Evolutionary conservation across 2,329 filamentous ascomycete species (phyloP).

Genomic region (Aspergillus piperis): DNA sequence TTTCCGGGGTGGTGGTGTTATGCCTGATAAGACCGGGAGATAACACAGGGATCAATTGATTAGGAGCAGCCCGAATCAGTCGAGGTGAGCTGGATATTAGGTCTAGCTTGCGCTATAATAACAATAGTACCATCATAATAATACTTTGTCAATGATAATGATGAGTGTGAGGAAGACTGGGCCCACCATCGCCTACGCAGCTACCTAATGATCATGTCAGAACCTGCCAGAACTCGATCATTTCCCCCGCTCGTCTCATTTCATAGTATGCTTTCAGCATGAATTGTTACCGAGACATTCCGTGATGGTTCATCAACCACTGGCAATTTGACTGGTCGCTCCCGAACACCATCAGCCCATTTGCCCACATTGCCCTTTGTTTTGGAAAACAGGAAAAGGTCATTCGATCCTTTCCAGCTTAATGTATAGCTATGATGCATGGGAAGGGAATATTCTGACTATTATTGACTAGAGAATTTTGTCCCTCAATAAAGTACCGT

Average conservation of each 20-base stretch:
- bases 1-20: too few species aligned
- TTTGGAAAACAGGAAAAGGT: neutral
- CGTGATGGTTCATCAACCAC: neutral
- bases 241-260: neutral
- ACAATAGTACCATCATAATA: neutral
- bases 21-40: too few species aligned
- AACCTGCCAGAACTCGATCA: neutral
- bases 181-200: neutral
- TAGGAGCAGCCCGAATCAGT: too few species aligned
- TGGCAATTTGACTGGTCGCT: neutral
- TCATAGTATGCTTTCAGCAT: slow-evolving; percentile 1
- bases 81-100: neutral
- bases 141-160: neutral
- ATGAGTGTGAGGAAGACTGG: neutral
- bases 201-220: neutral
- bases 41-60: too few species aligned
- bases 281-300: slow-evolving; percentile 7
- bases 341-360: neutral
- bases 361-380: neutral
- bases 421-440: neutral
- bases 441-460: too few species aligned
- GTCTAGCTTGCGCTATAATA: neutral
- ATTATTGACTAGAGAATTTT: too few species aligned
- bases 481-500: neutral
- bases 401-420: neutral